Percentiles rank a stretch among this genome's conserved stretches.
These are phyloP conservation scores for Pascua sp. DNA, from an alignment of 1,284 basidiomycete genomes.

Conservation along the genomic window DNA sequence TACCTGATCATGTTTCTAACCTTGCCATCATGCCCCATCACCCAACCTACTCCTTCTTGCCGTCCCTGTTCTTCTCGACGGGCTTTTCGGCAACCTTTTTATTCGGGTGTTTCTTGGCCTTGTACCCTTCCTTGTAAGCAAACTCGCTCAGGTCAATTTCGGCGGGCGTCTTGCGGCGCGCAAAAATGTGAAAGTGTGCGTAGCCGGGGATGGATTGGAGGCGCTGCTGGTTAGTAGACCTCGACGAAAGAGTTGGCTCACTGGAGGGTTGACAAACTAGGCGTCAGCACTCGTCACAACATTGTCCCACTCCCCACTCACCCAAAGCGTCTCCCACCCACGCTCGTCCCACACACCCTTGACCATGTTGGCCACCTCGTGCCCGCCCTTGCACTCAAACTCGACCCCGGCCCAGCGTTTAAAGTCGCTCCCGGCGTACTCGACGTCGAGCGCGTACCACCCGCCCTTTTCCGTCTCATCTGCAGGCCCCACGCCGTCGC, in stretches of 20 bases:
- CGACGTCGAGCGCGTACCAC: conserved; percentile 36
- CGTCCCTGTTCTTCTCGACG: too few relatives aligned
- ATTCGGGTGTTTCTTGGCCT: too few relatives aligned
- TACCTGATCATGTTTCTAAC: too few relatives aligned
- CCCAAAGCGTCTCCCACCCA: conserved; percentile 49
- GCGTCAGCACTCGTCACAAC: neutral
- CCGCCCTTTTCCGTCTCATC: conserved; percentile 12
- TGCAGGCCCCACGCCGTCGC: too few relatives aligned
- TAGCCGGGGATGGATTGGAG: conserved; percentile 46
- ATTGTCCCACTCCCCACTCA: conserved; percentile 18
- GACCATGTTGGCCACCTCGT: conserved; percentile 45
- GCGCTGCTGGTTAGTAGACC: conserved; percentile 35
- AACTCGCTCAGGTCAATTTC: conserved; percentile 36
- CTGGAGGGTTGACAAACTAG: conserved; percentile 33
- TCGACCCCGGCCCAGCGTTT: conserved; percentile 33
- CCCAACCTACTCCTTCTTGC: too few relatives aligned
- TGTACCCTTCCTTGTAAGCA: too few relatives aligned
- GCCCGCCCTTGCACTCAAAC: conserved; percentile 33
- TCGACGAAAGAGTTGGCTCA: conserved; percentile 9
- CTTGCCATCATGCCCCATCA: too few relatives aligned
- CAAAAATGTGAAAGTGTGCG: conserved; percentile 49
- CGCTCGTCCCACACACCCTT: conserved; percentile 41
- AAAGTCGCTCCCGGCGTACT: conserved; percentile 28
- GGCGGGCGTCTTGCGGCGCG: conserved; percentile 42
- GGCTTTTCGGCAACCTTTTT: too few relatives aligned